Percentiles rank a stretch among this genome's conserved stretches.
These are phyloP conservation scores for Pythium oligandrum DNA, from an alignment of 352 stramenopile genomes.

Conservation along the genomic window DNA sequence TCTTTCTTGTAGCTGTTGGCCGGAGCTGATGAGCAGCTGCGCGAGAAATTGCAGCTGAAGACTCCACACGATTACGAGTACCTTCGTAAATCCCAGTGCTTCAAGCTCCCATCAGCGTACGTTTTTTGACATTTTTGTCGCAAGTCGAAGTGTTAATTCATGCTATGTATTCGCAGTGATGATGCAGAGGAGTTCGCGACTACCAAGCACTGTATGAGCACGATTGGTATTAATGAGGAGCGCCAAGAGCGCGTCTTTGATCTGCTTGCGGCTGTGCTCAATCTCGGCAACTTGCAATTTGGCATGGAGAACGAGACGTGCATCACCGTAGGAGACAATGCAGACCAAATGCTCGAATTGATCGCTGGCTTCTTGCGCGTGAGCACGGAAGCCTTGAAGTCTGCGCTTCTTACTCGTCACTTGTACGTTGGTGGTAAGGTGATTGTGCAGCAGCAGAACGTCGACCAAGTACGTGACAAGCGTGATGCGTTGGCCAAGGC, in stretches of 20 bases:
- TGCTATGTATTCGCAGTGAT: slow-evolving; percentile 22
- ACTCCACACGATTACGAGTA: slow-evolving; percentile 85
- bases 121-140: slow-evolving; percentile 11
- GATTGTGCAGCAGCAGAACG: slow-evolving; percentile 86
- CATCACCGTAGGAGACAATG: slow-evolving; percentile 44
- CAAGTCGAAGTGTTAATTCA: slow-evolving; percentile 1
- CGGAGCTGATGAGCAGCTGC: slow-evolving; percentile 62
- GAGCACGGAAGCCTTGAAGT: slow-evolving; percentile 63
- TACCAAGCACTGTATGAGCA: slow-evolving; percentile 82
- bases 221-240: slow-evolving; percentile 81
- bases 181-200: slow-evolving; percentile 82
- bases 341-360: slow-evolving; percentile 39
- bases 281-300: slow-evolving; percentile 88
- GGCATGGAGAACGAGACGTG: slow-evolving; percentile 77
- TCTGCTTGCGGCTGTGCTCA: slow-evolving; percentile 78
- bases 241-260: slow-evolving; percentile 84
- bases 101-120: slow-evolving; percentile 62
- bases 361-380: slow-evolving; percentile 78
- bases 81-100: slow-evolving; percentile 84
- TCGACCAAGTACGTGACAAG: slow-evolving; percentile 85
- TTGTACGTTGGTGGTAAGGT: slow-evolving; percentile 87
- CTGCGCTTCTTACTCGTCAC: slow-evolving; percentile 75
- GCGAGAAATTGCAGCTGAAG: slow-evolving; percentile 64
- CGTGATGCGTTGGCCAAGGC: slow-evolving; percentile 88
- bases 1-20: slow-evolving; percentile 48